Conservation (phyloP, 441 rosid species). For the Aleurites moluccanus region DNA sequence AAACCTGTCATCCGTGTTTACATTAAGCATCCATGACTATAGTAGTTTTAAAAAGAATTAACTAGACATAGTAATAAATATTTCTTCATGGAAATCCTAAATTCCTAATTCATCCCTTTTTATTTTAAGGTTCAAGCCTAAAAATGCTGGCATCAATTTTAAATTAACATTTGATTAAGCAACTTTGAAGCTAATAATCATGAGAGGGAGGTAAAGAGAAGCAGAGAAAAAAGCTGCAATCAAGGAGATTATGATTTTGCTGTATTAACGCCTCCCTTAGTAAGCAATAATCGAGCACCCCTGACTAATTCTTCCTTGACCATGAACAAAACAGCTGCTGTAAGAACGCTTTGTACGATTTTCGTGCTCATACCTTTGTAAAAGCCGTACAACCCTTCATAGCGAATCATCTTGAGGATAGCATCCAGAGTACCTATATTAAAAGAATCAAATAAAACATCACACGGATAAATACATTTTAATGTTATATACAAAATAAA, state of each 20-base stretch:
- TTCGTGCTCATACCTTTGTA: conserved; percentile 97
- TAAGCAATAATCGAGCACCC: conserved; percentile 60
- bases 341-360: conserved; percentile 84
- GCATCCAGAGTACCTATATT: conserved; percentile 80
- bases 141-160: not conserved
- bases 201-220: not conserved
- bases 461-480: not conserved
- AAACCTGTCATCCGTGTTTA: not conserved
- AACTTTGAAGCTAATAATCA: not conserved
- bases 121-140: conserved; percentile 10
- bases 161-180: not conserved
- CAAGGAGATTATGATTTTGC: conserved; percentile 45
- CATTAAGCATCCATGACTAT: not conserved
- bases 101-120: not conserved
- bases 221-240: conserved; percentile 11
- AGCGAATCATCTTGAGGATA: conserved; percentile 74
- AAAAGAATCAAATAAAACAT: not conserved
- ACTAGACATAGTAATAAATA: not conserved
- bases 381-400: conserved; percentile 78
- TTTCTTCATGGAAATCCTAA: not conserved
- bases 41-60: not conserved
- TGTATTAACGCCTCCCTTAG: conserved; percentile 25
- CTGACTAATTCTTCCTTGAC: conserved; percentile 83
- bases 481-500: not conserved
- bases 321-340: conserved; percentile 90